phyloP scores from a whole-genome alignment of 345 rosid genomes.

The Syzygium aromaticum region DNA sequence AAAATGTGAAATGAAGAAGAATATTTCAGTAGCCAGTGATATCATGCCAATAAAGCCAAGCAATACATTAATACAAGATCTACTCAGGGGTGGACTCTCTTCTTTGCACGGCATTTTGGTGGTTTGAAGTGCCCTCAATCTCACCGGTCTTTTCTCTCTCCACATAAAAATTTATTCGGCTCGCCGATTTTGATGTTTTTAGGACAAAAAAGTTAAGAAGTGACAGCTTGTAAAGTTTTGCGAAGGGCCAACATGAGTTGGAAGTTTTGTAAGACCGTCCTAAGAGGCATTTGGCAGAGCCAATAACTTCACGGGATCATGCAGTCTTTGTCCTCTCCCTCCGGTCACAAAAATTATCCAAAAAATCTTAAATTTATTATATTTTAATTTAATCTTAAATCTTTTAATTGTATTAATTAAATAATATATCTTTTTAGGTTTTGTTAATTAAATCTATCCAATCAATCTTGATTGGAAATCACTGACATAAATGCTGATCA shows the following conservation, averaged over 20 bases:
- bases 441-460: no score
- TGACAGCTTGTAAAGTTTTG: background rate
- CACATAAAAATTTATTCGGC: background rate
- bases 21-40: background rate
- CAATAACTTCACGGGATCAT: background rate
- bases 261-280: background rate
- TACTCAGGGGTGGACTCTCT: background rate
- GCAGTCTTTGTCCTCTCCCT: background rate
- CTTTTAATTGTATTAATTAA: no score
- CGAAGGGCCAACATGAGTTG: background rate
- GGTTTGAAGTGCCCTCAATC: background rate
- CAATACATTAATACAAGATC: background rate
- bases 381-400: no score
- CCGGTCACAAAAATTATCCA: no score
- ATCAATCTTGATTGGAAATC: rapidly evolving
- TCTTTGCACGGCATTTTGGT: background rate
- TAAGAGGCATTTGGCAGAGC: background rate
- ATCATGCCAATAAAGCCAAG: background rate
- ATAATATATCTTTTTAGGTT: no score
- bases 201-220: background rate
- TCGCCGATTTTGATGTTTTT: background rate
- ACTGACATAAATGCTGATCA: no score
- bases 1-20: background rate
- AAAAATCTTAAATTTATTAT: no score
- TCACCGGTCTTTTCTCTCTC: background rate